Evolutionary conservation across 352 stramenopile genomes (phyloP), one percentile per base, ranked within the genome.

Genomic region (Pythium diclinum): DNA sequence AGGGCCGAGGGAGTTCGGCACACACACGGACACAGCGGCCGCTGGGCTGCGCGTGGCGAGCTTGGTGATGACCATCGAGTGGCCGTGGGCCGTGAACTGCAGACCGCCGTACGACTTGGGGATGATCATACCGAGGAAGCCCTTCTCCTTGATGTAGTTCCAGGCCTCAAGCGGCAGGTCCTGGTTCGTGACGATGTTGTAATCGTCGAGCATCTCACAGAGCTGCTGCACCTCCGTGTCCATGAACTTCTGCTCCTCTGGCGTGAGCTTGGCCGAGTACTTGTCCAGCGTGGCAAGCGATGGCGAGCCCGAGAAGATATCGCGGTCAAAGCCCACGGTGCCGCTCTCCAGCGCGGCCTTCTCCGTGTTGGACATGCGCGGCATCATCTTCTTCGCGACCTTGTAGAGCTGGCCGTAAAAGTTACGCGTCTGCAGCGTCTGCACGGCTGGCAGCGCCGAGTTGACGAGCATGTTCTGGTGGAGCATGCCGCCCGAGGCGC

Each of bases 41-140:
- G 96, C 81, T 13, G 94, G 86, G 55, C 88, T 98, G 42, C 97
- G 92, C 28, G 91, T 96, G 1, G 87, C 92, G 61, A 98, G 77
- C 79, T 98, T 98, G 38, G 87, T 96, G 63, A 98, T 86, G 40
- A 98, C 89, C 56, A 88, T 71, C 61, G 87, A 96, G 83, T 97
- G 91, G 56, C 89, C 91, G 64, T 97, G 91, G 8, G 88, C 88
- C 33, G 81, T 91, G 69, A 97, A 95, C 65, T 96, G 89, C 46
- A 89, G 76, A 59, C 91, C 91, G 61, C 90, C 90, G 72, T 96
- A 99, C 74, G 98, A 85, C 75, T 99, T 98, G 25, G 96, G 96
- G 68, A 99, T 99, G 74, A 99, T 99, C 86, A 99, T 98, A 32
- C 92, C 95, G 52, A 99, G 90, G 72, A 99, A 99, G 8, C 92